Conservation (phyloP, 78 protist species). For the Isochrysis galbana region DNA sequence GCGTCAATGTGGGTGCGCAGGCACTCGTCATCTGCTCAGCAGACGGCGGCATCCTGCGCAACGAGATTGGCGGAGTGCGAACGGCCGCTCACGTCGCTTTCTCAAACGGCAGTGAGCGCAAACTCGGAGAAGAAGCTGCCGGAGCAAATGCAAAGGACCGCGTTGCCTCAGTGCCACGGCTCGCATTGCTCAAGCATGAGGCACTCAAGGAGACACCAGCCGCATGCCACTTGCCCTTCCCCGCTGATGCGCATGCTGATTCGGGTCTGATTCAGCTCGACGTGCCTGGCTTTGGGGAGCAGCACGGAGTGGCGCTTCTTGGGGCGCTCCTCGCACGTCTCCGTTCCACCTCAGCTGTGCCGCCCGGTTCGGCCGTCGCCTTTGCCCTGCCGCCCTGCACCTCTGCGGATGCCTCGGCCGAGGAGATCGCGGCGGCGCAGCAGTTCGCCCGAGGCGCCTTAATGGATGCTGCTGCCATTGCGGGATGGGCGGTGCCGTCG, state of each 20-base stretch:
- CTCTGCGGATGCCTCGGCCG: neutral
- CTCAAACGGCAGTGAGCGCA: neutral
- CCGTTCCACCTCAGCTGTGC: neutral
- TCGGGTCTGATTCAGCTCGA: too few relatives aligned
- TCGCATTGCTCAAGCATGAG: neutral
- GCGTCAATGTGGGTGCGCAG: neutral
- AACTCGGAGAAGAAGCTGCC: neutral
- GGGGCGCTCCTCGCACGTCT: neutral
- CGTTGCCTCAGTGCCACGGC: neutral
- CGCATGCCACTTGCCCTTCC: neutral
- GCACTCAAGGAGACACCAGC: neutral
- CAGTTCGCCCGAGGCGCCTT: neutral
- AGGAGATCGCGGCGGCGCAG: neutral
- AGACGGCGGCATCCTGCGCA: neutral
- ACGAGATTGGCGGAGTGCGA: neutral
- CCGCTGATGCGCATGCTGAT: neutral
- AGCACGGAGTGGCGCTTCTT: neutral
- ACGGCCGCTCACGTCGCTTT: neutral
- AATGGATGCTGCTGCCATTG: neutral
- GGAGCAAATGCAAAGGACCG: neutral
- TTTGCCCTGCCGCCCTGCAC: neutral
- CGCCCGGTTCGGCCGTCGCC: neutral
- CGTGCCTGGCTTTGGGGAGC: neutral
- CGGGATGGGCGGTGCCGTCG: neutral
- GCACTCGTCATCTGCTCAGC: neutral